These are phyloP conservation scores for Neoscytalidium dimidiatum DNA, from an alignment of 2,329 filamentous ascomycete species.

Conservation along the genomic window DNA sequence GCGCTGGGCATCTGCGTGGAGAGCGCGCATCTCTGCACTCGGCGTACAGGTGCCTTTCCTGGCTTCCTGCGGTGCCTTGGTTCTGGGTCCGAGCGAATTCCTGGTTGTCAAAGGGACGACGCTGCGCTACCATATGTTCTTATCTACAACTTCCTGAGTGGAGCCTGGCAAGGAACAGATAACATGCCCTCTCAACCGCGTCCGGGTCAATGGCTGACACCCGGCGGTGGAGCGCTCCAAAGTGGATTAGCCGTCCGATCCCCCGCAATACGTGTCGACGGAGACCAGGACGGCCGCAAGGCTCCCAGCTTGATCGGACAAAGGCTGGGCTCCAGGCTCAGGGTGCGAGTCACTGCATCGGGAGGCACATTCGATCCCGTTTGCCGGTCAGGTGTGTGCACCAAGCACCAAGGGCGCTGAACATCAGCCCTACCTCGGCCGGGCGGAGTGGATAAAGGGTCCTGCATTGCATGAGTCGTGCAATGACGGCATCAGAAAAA, in stretches of 20 bases:
- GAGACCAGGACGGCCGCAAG: background rate
- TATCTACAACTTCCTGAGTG: background rate
- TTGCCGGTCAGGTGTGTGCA: too few relatives aligned
- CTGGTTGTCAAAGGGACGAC: background rate
- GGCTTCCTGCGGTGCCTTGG: background rate
- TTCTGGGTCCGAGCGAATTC: background rate
- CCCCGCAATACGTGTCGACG: background rate
- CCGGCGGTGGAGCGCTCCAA: background rate
- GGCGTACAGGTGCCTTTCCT: background rate
- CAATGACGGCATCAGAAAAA: slow-evolving; percentile 3
- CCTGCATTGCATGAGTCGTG: background rate
- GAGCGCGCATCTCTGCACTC: background rate
- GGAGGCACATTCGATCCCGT: too few relatives aligned
- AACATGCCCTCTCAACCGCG: background rate
- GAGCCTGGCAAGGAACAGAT: background rate
- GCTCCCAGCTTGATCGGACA: background rate
- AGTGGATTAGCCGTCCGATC: slow-evolving; percentile 3
- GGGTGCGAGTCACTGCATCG: too few relatives aligned
- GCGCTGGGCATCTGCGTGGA: background rate
- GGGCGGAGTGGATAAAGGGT: background rate
- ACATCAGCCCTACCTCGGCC: background rate
- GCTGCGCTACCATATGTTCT: background rate
- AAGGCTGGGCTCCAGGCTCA: background rate
- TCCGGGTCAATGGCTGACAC: background rate
- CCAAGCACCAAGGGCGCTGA: background rate